Base-by-base conservation (phyloP, 495 filamentous ascomycete genomes). In the Annulohypoxylon maeteangense region DNA sequence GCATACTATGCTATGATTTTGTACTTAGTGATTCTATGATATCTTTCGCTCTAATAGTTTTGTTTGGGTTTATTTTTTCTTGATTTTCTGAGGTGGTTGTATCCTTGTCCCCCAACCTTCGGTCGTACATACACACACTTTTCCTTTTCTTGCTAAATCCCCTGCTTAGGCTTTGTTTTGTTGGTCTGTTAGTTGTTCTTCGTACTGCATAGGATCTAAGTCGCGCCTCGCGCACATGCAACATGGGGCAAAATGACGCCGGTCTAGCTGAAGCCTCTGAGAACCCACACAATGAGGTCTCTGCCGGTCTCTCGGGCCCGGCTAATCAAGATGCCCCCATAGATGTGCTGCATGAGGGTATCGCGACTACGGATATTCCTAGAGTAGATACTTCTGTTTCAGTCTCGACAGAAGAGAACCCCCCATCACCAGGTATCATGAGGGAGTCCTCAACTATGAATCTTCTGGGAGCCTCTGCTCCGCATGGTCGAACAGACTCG, bases 391-490 rank as follows among this genome's bases (percentile, higher is more conserved):
- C 67, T 50, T 61, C 47, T 40, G 59, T 34, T 27, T 51, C 67
- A 40, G 50, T 54, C 22, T 65, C 75, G 44, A 61, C 56, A 48
- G 69, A 62, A 45, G 65, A 67, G 56, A 71, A 51, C 7, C 62
- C 65, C 53, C 68, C 62, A 0, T 63, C 68, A 45, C 65, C 47
- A 20, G 32, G 67, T 22, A 53, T 67, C 23, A 48, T 51, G 34
- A 61, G 53, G 31, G 68, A 70, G 23, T 44, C 62, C 7, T 75
- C 72, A 4, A 68, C 58, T 7, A 75, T 68, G 61, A 64, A 75
- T 31, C 62, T 74, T 32, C 34, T 77, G 47, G 40, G 48, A 29
- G 67, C 60, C 4, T 71, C 75, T 29, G 75, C 73, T 58, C 75
- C 72, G 20, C 67, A 59, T 61, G 75, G 72, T 3, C 64, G 66